phyloP scores from a whole-genome alignment of 495 filamentous ascomycete genomes.

The Aspergillus biplanus region DNA sequence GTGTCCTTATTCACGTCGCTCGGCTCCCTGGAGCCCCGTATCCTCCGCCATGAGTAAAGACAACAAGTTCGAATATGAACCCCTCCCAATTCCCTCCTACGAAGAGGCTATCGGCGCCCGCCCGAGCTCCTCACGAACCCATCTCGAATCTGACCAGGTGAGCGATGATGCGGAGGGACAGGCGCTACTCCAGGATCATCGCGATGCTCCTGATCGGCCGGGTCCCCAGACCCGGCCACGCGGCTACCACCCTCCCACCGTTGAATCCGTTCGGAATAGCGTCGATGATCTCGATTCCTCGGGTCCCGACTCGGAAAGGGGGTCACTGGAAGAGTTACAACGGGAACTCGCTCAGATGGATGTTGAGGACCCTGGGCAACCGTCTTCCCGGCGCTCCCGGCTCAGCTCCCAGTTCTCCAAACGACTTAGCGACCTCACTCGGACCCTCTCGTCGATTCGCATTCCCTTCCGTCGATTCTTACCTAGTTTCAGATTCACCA shows the following conservation, averaged over 20 bases:
- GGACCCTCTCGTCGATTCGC: conserved; percentile 57
- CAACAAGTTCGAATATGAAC: conserved; percentile 64
- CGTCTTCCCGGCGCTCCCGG: conserved; percentile 41
- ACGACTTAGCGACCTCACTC: conserved; percentile 55
- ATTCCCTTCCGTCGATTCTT: conserved; percentile 57
- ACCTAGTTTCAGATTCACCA: conserved; percentile 43
- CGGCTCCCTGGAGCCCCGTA: conserved; percentile 40
- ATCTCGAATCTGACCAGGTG: conserved; percentile 56
- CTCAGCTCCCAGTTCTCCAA: conserved; percentile 57
- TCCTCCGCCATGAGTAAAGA: conserved; percentile 58
- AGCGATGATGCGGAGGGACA: conserved; percentile 66
- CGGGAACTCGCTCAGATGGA: conserved; percentile 90
- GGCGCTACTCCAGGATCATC: conserved; percentile 52
- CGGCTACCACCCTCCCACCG: conserved; percentile 76
- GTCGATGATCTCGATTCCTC: conserved; percentile 58
- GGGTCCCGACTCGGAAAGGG: conserved; percentile 43
- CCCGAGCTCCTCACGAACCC: conserved; percentile 64
- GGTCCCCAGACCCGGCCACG: conserved; percentile 33
- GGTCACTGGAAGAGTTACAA: conserved; percentile 64
- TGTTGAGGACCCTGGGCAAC: conserved; percentile 68
- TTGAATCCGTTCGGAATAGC: conserved; percentile 69
- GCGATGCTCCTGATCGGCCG: conserved; percentile 34
- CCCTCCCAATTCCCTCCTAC: conserved; percentile 89
- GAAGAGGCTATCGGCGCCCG: conserved; percentile 80
- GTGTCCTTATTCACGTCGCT: conserved; percentile 35